Evolutionary conservation across 2,329 filamentous ascomycete genomes (phyloP), one percentile per base, ranked within the genome.

Genomic region (Aspergillus arachidicola): DNA sequence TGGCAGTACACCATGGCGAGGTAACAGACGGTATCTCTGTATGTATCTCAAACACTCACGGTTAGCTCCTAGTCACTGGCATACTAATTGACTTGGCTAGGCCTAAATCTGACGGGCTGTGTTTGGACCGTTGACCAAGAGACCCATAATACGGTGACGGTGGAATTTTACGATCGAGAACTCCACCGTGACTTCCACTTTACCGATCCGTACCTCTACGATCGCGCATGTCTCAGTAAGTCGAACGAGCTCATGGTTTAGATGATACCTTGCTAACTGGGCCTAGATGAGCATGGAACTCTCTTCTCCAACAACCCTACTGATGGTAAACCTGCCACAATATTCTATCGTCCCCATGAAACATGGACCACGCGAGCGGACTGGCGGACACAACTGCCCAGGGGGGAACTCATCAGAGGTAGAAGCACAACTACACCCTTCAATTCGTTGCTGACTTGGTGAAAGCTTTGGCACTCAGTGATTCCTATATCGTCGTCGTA

Each of bases 71-170:
- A 14, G 12, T 28, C 26, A 28, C 26, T 21, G 32, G 21, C 4
- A 43, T 60, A 55, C 5, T 12, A 12, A 38, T 30, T 80, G 62
- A 80, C 63, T 28, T 43, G 11, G 12, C 14, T 46, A 82, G 81
- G 79, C 73, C 86, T 98, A 46, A 98, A 98, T 74, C 82, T 99
- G 63, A 92, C 94, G 59, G 95, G 96, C 0, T 95, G 96, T 73
- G 92, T 97, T 10, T 99, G 95, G 93, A 98, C 94, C 0, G 92
- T 99, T 21, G 92, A 97, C 70, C 95, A 99, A 78, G 94, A 97
- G 73, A 91, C 91, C 0, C 91, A 94, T 71, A 88, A 98, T 75
- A 99, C 95, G 1, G 90, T 99, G 12, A 97, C 94, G 0, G 94
- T 98, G 2, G 95, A 98, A 72, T 99, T 99, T 76, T 97, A 98